Base-by-base conservation (phyloP, 305 asterid genomes). In the Rubia peregrina region DNA sequence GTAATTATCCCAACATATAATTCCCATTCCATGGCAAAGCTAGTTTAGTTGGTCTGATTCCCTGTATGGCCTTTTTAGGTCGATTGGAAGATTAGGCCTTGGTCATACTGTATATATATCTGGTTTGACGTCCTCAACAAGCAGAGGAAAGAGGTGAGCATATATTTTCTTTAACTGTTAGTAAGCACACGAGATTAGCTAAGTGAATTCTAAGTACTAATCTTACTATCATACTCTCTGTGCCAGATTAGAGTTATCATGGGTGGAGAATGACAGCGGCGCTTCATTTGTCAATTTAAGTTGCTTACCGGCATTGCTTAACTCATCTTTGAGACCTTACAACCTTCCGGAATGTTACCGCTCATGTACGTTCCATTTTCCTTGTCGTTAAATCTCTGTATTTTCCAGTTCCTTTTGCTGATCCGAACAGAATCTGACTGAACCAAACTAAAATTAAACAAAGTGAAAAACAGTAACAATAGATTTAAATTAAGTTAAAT, bases 61-160 rank as follows among this genome's bases (percentile, higher is more conserved):
- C 68, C 56, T 22, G 59, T 63, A 64, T 72, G 62, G 73, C 46
- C 75, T 42, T 73, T 77, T 70, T 75, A 94, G 99, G 99, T 91
- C 97, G 38, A 51, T 87, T 64, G 97, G 98, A 74, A 86, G 92
- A 80, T 63, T 94, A 74, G 85, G 84, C 61, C 72, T 82, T 12
- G 98, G 97, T 71, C 98, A 94, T 72, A 85, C 87, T 49, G 86
- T 94, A 62, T 91, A 77, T 75, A 64, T 89, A 62, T 82, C 97
- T 81, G 95, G 95, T 75, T 83, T 93, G 83, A 84, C 85, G 76
- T 86, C 92, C 77, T 88, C 80, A 36, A 67, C 83, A 78, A 76
- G 81, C 63, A 83, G 80, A 70, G 79, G 59, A 53, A 53, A 74
- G 44, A 80, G 88, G 98, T 93, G 75, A 82, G 62, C 79, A 55